These are phyloP conservation scores for Sporothrix brasiliensis DNA, from an alignment of 2,329 filamentous ascomycete genomes.

Conservation along the genomic window DNA sequence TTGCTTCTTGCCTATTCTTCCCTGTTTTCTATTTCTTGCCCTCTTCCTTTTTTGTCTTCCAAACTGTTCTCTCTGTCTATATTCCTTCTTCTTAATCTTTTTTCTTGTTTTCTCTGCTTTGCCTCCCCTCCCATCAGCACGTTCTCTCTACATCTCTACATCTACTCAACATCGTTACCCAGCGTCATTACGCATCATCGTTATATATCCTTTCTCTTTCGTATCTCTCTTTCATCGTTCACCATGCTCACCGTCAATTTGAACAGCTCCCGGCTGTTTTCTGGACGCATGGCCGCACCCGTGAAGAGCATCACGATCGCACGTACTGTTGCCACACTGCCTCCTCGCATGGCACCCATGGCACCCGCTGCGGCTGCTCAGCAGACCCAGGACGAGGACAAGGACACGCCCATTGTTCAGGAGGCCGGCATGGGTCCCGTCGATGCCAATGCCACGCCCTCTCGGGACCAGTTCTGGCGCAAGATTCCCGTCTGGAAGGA, in stretches of 20 bases:
- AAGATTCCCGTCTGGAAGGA: slow-evolving; percentile 54
- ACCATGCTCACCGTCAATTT: background rate
- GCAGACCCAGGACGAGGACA: background rate
- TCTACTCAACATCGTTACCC: too few relatives aligned
- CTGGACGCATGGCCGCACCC: background rate
- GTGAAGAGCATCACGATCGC: background rate
- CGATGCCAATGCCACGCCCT: background rate
- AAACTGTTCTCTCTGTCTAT: background rate
- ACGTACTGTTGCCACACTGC: slow-evolving; percentile 2
- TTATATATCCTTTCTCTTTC: background rate
- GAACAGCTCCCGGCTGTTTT: background rate
- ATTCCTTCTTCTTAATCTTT: background rate
- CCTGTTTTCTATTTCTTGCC: background rate
- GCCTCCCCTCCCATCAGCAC: background rate
- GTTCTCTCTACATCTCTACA: background rate
- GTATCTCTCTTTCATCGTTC: background rate
- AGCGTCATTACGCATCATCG: background rate
- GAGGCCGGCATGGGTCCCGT: background rate
- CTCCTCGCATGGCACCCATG: slow-evolving; percentile 20
- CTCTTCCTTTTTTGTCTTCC: background rate
- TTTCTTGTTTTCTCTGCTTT: background rate
- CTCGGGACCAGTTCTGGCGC: slow-evolving; percentile 53
- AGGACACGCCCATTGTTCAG: background rate
- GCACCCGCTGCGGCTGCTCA: background rate
- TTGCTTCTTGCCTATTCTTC: background rate